phyloP scores from a whole-genome alignment of 495 filamentous ascomycete genomes.

The Neurospora hispaniola region DNA sequence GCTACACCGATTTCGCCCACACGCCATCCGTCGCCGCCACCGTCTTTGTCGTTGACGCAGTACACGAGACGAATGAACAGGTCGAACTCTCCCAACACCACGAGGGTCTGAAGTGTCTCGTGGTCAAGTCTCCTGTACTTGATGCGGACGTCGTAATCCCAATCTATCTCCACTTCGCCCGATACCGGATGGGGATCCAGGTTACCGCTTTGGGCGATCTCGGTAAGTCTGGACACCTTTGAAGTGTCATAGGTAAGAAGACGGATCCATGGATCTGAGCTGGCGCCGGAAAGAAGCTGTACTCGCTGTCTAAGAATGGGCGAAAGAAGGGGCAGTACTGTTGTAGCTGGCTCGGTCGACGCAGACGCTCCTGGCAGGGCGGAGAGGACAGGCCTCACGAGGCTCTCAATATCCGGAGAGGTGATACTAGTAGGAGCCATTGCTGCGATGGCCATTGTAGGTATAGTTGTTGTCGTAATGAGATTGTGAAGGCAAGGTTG shows the following conservation, averaged over 20 bases:
- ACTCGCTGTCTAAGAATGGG: conserved; percentile 87
- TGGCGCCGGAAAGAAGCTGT: conserved; percentile 57
- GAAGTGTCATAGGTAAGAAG: conserved; percentile 75
- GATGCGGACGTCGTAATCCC: conserved; percentile 48
- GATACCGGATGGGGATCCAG: conserved; percentile 88
- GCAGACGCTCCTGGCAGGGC: conserved; percentile 76
- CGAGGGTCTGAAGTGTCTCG: conserved; percentile 71
- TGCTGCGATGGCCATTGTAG: conserved; percentile 7
- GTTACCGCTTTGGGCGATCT: conserved; percentile 51
- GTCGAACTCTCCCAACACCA: conserved; percentile 44
- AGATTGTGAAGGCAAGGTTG: neutral
- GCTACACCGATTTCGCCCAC: conserved; percentile 66
- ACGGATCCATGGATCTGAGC: conserved; percentile 72
- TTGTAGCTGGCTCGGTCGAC: conserved; percentile 64
- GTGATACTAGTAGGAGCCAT: conserved; percentile 35
- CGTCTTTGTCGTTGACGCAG: conserved; percentile 50
- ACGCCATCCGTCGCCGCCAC: conserved; percentile 65
- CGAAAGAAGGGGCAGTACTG: conserved; percentile 71
- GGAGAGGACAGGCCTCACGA: conserved; percentile 71
- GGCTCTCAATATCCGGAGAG: conserved; percentile 50
- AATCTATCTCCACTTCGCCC: conserved; percentile 73
- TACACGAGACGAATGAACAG: conserved; percentile 44
- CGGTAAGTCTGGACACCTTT: conserved; percentile 55
- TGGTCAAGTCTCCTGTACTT: conserved; percentile 69
- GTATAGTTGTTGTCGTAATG: neutral